phyloP scores from a whole-genome alignment of 306 rosid species.

The Senna siamea region DNA sequence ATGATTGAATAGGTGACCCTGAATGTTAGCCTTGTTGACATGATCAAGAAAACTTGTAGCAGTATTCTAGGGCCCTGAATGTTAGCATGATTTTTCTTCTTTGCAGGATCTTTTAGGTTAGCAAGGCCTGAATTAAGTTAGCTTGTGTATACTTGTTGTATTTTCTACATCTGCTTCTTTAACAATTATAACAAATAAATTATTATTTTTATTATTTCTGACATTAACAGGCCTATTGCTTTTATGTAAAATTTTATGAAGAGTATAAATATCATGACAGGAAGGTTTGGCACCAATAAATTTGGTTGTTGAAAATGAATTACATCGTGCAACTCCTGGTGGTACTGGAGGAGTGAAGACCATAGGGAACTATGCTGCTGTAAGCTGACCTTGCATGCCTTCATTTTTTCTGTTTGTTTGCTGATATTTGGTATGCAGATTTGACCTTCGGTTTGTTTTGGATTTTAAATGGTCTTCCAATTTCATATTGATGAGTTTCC shows the following conservation, averaged over 20 bases:
- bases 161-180: slow-evolving; percentile 23
- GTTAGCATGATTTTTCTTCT: not conserved
- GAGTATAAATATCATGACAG: slow-evolving; percentile 50
- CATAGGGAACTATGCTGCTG: slow-evolving; percentile 97
- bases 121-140: slow-evolving; percentile 20
- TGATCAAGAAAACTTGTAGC: slow-evolving; percentile 3
- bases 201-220: slow-evolving; percentile 11
- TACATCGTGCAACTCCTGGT: slow-evolving; percentile 98
- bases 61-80: slow-evolving; percentile 6
- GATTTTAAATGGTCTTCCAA: slow-evolving; percentile 18
- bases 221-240: not conserved
- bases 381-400: slow-evolving; percentile 49
- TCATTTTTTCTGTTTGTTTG: slow-evolving; percentile 28
- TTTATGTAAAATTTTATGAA: slow-evolving; percentile 7
- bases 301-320: slow-evolving; percentile 80
- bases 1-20: slow-evolving; percentile 17
- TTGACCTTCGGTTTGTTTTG: slow-evolving; percentile 21
- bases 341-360: slow-evolving; percentile 99
- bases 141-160: not conserved
- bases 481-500: not conserved
- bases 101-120: slow-evolving; percentile 12
- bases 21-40: not conserved
- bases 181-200: not conserved
- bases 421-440: slow-evolving; percentile 27
- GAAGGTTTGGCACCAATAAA: slow-evolving; percentile 96